Evolutionary conservation across 2,329 filamentous ascomycete species (phyloP).

Genomic region (Alternaria hordeiaustralica): DNA sequence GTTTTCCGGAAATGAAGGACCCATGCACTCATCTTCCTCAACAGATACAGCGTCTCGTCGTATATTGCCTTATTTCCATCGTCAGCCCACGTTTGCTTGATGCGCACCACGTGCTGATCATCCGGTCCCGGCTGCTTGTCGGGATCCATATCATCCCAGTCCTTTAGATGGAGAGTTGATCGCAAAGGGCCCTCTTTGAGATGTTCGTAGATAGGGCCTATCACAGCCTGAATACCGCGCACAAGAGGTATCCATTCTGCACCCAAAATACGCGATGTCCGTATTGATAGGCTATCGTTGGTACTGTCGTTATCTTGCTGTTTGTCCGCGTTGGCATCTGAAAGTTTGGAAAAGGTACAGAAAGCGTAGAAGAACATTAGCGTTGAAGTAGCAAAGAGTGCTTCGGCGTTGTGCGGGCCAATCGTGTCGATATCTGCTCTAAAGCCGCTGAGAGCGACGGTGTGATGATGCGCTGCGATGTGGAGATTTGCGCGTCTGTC

Average conservation of each 20-base stretch:
- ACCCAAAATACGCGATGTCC: slow-evolving; percentile 21
- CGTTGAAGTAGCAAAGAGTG: slow-evolving; percentile 20
- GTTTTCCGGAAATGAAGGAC: slow-evolving; percentile 11
- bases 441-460: slow-evolving; percentile 18
- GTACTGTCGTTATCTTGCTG: background rate
- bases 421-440: slow-evolving; percentile 9
- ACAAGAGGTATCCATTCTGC: slow-evolving; percentile 29
- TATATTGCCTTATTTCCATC: slow-evolving; percentile 13
- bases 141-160: slow-evolving; percentile 20
- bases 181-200: slow-evolving; percentile 18
- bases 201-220: slow-evolving; percentile 11
- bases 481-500: slow-evolving; percentile 3
- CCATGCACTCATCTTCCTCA: slow-evolving; percentile 21
- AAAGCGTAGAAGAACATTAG: slow-evolving; percentile 27
- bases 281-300: background rate
- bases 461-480: slow-evolving; percentile 18
- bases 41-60: slow-evolving; percentile 9
- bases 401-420: slow-evolving; percentile 10
- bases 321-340: slow-evolving; percentile 4
- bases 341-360: slow-evolving; percentile 23
- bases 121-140: background rate
- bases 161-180: slow-evolving; percentile 16
- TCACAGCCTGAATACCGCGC: slow-evolving; percentile 16
- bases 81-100: slow-evolving; percentile 15
- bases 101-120: slow-evolving; percentile 12